A percentile compares a stretch with the other conserved stretches of the same genome.
Conservation (phyloP, 225 moss, liverwort and hornwort species). For the Antitrichia curtipendula region DNA sequence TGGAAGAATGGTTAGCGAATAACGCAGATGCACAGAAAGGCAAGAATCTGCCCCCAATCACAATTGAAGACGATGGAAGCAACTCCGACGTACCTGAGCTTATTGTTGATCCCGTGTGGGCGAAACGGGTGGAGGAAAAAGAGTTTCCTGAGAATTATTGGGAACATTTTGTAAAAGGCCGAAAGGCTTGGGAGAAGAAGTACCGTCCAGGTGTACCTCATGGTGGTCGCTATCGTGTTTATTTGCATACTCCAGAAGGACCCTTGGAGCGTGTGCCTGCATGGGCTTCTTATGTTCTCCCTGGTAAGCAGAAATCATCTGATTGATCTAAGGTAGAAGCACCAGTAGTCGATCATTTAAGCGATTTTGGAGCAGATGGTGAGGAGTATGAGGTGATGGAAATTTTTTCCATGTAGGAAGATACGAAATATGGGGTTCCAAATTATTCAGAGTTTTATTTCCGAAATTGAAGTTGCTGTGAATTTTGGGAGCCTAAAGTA, state of each 20-base stretch:
- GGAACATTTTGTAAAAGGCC: conserved; percentile 62
- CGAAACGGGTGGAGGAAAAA: conserved; percentile 52
- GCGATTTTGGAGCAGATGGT: no score
- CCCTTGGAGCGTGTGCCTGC: conserved; percentile 83
- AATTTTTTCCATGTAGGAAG: no score
- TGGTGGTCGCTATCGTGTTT: conserved; percentile 56
- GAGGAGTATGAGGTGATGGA: no score
- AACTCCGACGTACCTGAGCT: conserved; percentile 10
- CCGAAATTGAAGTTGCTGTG: no score
- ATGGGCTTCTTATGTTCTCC: conserved; percentile 81
- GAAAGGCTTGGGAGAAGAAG: conserved; percentile 85
- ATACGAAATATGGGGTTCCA: no score
- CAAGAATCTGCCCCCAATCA: conserved; percentile 32
- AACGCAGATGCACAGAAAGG: conserved; percentile 20
- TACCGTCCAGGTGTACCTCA: conserved; percentile 76
- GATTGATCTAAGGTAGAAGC: no score
- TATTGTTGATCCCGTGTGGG: conserved; percentile 82
- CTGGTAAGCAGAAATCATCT: conserved; percentile 43
- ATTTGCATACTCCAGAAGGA: conserved; percentile 80
- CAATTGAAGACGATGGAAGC: conserved; percentile 49
- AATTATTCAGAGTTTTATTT: no score
- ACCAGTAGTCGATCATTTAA: no score
- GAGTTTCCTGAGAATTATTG: conserved; percentile 46
- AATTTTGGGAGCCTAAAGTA: no score
- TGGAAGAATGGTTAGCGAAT: conserved; percentile 42